Conservation (phyloP, 2,329 filamentous ascomycete species). For the Xylariaceae sp. region DNA sequence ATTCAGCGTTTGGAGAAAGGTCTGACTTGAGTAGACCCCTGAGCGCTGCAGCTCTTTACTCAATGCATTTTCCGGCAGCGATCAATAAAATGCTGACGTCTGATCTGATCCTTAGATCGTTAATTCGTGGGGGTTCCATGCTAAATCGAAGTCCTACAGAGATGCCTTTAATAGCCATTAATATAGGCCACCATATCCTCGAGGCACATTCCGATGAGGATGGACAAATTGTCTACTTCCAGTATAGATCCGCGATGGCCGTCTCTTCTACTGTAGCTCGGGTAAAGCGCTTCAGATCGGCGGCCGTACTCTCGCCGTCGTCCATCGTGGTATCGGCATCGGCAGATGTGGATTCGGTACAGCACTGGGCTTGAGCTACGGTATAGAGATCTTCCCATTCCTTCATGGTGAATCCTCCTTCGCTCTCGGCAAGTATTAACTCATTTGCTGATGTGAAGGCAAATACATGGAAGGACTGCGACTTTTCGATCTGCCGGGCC, state of each 20-base stretch:
- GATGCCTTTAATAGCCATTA: no score
- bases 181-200: no score
- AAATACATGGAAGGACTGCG: slow-evolving; percentile 75
- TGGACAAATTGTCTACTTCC: slow-evolving; percentile 42
- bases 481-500: slow-evolving; percentile 55
- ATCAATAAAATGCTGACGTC: no score
- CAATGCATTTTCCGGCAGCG: no score
- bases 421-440: slow-evolving; percentile 74
- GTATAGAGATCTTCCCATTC: slow-evolving; percentile 72
- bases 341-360: slow-evolving; percentile 34
- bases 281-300: slow-evolving; percentile 56
- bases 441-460: slow-evolving; percentile 73
- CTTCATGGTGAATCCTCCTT: slow-evolving; percentile 70
- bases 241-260: slow-evolving; percentile 42
- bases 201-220: no score
- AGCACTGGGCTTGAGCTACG: slow-evolving; percentile 63
- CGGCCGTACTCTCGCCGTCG: slow-evolving; percentile 42
- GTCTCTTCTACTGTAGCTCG: slow-evolving; percentile 55
- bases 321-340: slow-evolving; percentile 43
- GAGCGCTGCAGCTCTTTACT: no score
- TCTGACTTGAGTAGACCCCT: no score
- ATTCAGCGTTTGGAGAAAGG: no score
- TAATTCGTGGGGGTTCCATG: no score
- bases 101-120: no score
- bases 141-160: no score